A percentile compares a stretch with the other conserved stretches of the same genome.
Evolutionary conservation across 2,329 filamentous ascomycete species (phyloP).

Genomic region (Calonectria pseudoturangicola): DNA sequence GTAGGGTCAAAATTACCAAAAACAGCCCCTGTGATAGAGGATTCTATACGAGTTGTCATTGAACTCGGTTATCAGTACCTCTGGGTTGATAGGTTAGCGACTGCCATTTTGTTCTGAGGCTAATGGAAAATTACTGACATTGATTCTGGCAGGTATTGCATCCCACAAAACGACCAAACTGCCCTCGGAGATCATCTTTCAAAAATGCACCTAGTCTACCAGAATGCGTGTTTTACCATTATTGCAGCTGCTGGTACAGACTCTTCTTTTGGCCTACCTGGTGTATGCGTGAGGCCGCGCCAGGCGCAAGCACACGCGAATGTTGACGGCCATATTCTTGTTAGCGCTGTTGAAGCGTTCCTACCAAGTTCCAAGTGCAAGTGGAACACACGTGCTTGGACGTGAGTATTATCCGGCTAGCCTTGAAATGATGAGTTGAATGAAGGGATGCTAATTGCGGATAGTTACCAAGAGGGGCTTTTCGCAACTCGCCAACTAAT

Average conservation of each 20-base stretch:
- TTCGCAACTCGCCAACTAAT: conserved; percentile 25
- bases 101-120: too few species aligned
- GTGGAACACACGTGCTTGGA: conserved; percentile 25
- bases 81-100: conserved; percentile 31
- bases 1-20: background rate
- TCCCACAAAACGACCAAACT: background rate
- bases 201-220: conserved; percentile 30
- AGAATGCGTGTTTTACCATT: conserved; percentile 23
- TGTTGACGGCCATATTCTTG: background rate
- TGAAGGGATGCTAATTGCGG: background rate
- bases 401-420: background rate
- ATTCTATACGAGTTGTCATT: conserved; percentile 25
- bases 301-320: background rate
- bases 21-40: conserved; percentile 12
- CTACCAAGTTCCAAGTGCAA: background rate
- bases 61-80: conserved; percentile 21
- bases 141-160: conserved; percentile 21
- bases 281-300: conserved; percentile 6
- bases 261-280: conserved; percentile 29
- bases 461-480: conserved; percentile 25
- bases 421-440: background rate
- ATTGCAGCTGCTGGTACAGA: conserved; percentile 20
- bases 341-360: conserved; percentile 18
- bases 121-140: background rate
- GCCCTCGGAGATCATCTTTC: conserved; percentile 12